Base-by-base conservation (phyloP, 768 basidiomycete genomes). In the Rossbeevera mucosa region DNA sequence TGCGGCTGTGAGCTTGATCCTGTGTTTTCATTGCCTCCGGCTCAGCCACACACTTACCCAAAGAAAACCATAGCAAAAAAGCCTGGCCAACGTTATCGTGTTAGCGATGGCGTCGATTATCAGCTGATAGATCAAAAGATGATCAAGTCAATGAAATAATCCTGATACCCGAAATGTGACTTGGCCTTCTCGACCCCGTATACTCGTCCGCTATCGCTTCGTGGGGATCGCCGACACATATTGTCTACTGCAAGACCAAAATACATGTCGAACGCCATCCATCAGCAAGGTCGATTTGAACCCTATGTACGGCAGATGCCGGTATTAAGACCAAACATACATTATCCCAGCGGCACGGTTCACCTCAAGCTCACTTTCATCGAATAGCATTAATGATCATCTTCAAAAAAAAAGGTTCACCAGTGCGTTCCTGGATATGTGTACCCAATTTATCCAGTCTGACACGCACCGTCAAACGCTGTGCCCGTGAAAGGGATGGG, bases 91-190 rank as follows among this genome's bases (percentile, higher is more conserved):
- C 13, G n/a, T 36, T 7, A 47, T 33, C 8, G 25, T 20, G 36
- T 50, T 26, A 31, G 50, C 14, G 12, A 44, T 20, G 18, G 16
- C 8, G 12, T 55, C 45, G 53, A 38, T 30, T 55, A 29, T n/a
- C 18, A 42, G 13, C 24, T 13, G 43, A 43, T 21, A 18, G 38
- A 50, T 46, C 18, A 40, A 48, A 16, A n/a, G n/a, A 20, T 18
- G n/a, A 18, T 38, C 2, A 20, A 9, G 11, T 38, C 18, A 20
- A 38, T 5, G 36, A 38, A 11, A n/a, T 40, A 22, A 44, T 20
- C 11, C 29, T 14, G 43, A 47, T 55, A 25, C 44, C 24, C 7
- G 28, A 53, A 43, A 18, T 9, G 16, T 26, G 8, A 9, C 25
- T 16, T 12, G 4, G 26, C 20, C 24, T 26, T 30, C 20, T 21